phyloP scores from a whole-genome alignment of 2,329 filamentous ascomycete genomes.

The Clonostachys byssicola region DNA sequence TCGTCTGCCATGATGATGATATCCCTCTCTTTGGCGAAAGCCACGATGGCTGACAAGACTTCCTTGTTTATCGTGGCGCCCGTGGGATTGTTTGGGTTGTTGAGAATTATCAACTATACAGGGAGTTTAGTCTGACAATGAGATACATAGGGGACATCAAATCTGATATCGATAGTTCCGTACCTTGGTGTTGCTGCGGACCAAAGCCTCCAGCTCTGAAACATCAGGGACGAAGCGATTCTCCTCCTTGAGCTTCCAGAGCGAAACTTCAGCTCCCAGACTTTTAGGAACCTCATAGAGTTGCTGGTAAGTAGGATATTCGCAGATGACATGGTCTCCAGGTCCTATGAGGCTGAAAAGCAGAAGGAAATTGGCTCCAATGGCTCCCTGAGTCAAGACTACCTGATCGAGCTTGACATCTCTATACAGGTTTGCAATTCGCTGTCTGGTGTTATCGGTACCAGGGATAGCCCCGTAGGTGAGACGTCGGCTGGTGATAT shows the following conservation, averaged over 20 bases:
- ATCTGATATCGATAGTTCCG: neutral
- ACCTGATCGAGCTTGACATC: constrained; percentile 54
- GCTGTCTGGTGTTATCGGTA: constrained; percentile 56
- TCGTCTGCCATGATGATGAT: constrained; percentile 74
- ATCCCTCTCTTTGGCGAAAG: constrained; percentile 55
- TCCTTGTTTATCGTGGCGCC: constrained; percentile 63
- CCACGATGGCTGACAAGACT: constrained; percentile 56
- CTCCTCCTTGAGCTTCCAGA: constrained; percentile 67
- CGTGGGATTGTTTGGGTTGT: constrained; percentile 83
- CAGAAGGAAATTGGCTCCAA: constrained; percentile 78
- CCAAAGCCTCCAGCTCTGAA: constrained; percentile 58
- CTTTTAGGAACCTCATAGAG: constrained; percentile 72
- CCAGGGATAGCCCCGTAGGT: constrained; percentile 73
- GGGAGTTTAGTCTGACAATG: neutral
- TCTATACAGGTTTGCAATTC: constrained; percentile 63
- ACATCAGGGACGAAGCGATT: constrained; percentile 66
- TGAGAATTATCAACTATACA: constrained; percentile 40
- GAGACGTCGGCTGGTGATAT: constrained; percentile 45
- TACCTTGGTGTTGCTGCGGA: constrained; percentile 68
- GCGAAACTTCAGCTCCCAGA: constrained; percentile 70
- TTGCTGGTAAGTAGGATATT: constrained; percentile 85
- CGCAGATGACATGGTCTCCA: constrained; percentile 80
- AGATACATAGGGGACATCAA: too few relatives aligned
- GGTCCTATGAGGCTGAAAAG: constrained; percentile 69
- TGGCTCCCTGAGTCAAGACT: constrained; percentile 75